phyloP scores from a whole-genome alignment of 106 monocot genomes.

The Allium sativum region DNA sequence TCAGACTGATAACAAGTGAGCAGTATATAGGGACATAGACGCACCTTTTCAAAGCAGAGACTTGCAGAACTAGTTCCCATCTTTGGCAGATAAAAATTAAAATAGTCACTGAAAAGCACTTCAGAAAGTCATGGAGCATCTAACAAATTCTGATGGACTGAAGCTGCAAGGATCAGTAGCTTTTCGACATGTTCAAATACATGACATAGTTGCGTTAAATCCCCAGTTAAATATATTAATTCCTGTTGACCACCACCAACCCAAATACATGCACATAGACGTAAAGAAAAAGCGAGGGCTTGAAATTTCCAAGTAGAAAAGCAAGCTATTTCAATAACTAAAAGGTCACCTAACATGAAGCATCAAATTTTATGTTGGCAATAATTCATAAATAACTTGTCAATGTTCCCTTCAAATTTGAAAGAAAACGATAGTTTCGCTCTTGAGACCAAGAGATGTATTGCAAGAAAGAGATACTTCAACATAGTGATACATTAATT shows the following conservation, averaged over 20 bases:
- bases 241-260: conserved; percentile 43
- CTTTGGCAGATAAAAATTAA: conserved; percentile 81
- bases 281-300: neutral
- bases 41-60: conserved; percentile 81
- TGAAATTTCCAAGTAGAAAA: neutral
- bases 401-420: too few species aligned
- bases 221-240: conserved; percentile 48
- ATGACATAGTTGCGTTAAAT: conserved; percentile 57
- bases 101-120: conserved; percentile 70
- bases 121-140: conserved; percentile 59
- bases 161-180: conserved; percentile 59
- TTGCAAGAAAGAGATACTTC: too few species aligned
- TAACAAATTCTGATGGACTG: conserved; percentile 52
- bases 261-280: conserved; percentile 2
- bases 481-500: too few species aligned
- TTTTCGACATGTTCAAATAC: conserved; percentile 82
- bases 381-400: too few species aligned
- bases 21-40: neutral
- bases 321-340: neutral
- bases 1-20: too few species aligned
- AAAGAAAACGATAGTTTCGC: too few species aligned
- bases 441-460: too few species aligned
- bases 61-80: conserved; percentile 72
- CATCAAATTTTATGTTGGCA: too few species aligned
- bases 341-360: too few species aligned